Conservation (phyloP, 179 eudicot genomes). For the Silene vulgaris region DNA sequence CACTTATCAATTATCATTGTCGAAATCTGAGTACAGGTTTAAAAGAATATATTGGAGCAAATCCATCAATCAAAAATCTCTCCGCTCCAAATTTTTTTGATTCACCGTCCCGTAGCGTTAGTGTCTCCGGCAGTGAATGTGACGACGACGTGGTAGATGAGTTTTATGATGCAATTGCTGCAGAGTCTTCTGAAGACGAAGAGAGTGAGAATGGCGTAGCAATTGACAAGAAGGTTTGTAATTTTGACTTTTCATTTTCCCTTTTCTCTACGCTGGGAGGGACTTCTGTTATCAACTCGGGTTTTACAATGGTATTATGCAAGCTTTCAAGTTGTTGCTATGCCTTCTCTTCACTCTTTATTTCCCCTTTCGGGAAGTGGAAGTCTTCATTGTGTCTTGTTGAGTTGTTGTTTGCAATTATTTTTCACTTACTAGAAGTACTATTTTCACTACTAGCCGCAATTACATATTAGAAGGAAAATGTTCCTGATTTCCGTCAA, state of each 20-base stretch:
- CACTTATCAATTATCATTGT: slow-evolving; percentile 1
- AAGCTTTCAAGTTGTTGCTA: not conserved
- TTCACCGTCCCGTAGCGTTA: slow-evolving; percentile 43
- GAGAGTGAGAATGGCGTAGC: slow-evolving; percentile 47
- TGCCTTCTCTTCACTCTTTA: not conserved
- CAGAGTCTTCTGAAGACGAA: slow-evolving; percentile 65
- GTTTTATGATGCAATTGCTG: slow-evolving; percentile 79
- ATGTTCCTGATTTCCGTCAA: not conserved
- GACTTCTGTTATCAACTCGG: not conserved
- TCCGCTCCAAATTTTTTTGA: slow-evolving; percentile 34
- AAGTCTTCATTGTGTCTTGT: not conserved
- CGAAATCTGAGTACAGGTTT: slow-evolving; percentile 48
- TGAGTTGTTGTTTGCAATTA: not conserved
- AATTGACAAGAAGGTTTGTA: slow-evolving; percentile 50
- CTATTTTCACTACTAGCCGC: not conserved
- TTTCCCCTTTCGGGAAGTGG: not conserved
- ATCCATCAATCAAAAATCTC: slow-evolving; percentile 47
- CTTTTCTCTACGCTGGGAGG: not conserved
- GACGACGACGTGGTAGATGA: slow-evolving; percentile 58
- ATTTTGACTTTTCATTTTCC: slow-evolving; percentile 14
- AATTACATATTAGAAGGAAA: not conserved
- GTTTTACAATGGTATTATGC: not conserved
- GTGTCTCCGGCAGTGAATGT: slow-evolving; percentile 47
- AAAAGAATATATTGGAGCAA: slow-evolving; percentile 87
- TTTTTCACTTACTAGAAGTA: not conserved